Base-by-base conservation (phyloP, 2,329 filamentous ascomycete species). In the Furcasterigmium sp. region DNA sequence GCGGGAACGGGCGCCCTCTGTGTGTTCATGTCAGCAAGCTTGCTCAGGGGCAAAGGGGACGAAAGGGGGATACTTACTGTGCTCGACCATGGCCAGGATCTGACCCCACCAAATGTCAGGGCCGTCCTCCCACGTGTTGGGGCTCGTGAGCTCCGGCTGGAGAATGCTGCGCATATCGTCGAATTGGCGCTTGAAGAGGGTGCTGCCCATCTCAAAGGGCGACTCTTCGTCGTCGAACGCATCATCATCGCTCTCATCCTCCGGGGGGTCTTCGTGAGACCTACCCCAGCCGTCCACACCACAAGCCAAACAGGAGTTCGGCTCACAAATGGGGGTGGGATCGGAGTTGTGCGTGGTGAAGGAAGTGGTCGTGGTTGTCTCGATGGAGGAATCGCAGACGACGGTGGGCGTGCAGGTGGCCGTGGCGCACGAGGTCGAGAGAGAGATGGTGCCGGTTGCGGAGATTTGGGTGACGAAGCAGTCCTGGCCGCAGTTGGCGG, bases 61-160 rank as follows among this genome's bases (percentile, higher is more conserved):
- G n/a, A 35, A 18, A 35, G 32, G 32, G 2, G 5, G 4, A 9
- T 17, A 35, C 32, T 35, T 35, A 35, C 32, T 39, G 25, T 39
- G 23, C 17, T 39, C 25, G 14, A 39, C 26, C 3, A 39, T 28
- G 11, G 37, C 23, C 23, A 26, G 26, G 4, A 39, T 17, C 37
- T 39, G 37, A 8, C 37, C 37, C 37, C 37, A 39, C 37, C 37
- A 39, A 19, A 29, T 39, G 15, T 15, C 23, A 17, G 37, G 37
- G 13, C 37, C 37, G 8, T 39, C 23, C 15, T 26, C n/a, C 37
- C 37, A 39, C 5, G 23, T 19, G 8, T 39, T 25, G 10, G 37
- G 37, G 15, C 23, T 17, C n/a, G 37, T 39, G 37, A 39, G 23
- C 23, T 39, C 23, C 5, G 37, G 15, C 15, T 39, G 37, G 13